Conservation (phyloP, 2,329 filamentous ascomycete species). For the Zymoseptoria crescenta region DNA sequence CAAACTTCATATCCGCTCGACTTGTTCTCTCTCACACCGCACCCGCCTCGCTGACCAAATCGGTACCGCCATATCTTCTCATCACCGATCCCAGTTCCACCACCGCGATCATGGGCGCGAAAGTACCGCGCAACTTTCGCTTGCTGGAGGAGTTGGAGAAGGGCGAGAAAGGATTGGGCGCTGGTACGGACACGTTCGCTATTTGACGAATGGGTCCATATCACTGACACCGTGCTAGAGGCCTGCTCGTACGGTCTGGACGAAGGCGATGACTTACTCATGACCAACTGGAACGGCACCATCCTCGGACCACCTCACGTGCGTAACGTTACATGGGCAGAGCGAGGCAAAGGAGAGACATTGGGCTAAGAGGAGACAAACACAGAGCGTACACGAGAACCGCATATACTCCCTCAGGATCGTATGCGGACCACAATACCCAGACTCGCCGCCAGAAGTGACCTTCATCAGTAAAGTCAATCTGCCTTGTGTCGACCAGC, state of each 20-base stretch:
- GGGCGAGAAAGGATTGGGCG: conserved; percentile 93
- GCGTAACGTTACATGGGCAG: conserved; percentile 37
- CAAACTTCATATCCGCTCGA: neutral
- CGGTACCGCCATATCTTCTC: neutral
- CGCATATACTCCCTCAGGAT: conserved; percentile 98
- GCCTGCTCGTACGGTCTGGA: conserved; percentile 95
- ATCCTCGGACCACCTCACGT: conserved; percentile 95
- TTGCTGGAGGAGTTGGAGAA: conserved; percentile 97
- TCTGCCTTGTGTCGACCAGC: conserved; percentile 82
- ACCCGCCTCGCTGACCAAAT: neutral
- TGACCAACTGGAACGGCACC: conserved; percentile 98
- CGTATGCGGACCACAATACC: conserved; percentile 84
- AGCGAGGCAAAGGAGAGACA: neutral
- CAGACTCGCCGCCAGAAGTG: conserved; percentile 79
- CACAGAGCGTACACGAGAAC: conserved; percentile 89
- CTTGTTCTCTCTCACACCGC: neutral
- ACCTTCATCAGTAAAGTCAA: conserved; percentile 93
- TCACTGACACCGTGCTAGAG: conserved; percentile 47
- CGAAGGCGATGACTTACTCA: conserved; percentile 86
- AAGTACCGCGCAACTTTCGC: conserved; percentile 92
- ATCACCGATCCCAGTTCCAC: conserved; percentile 31
- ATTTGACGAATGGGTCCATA: neutral
- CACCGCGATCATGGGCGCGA: conserved; percentile 51
- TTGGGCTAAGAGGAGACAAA: neutral
- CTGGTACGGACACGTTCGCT: conserved; percentile 48